Conservation (phyloP, 129 eudicot species). For the Helianthus tuberosus region DNA sequence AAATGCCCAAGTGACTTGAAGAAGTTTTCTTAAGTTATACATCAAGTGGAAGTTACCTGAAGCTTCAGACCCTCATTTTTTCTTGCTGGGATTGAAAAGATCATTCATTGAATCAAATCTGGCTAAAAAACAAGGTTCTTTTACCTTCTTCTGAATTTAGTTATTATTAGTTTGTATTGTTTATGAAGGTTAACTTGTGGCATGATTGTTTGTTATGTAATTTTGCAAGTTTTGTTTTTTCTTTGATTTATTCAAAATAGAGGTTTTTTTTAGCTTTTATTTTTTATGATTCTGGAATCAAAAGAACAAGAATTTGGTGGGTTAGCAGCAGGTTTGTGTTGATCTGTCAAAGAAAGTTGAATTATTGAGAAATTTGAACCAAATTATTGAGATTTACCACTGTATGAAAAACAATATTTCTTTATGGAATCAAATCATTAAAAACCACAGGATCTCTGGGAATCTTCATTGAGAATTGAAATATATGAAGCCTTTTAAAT, state of each 20-base stretch:
- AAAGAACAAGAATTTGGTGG: conserved; percentile 17
- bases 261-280: conserved; percentile 9
- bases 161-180: background rate
- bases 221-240: background rate
- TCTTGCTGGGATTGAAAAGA: conserved; percentile 24
- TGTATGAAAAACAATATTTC: background rate
- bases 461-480: conserved; percentile 5
- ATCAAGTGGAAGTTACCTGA: conserved; percentile 43
- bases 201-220: conserved; percentile 8
- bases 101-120: conserved; percentile 27
- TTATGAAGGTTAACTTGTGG: background rate
- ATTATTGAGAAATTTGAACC: conserved; percentile 17
- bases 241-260: background rate
- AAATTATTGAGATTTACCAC: conserved; percentile 17
- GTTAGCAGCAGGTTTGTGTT: conserved; percentile 19
- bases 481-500: background rate
- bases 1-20: conserved; percentile 19
- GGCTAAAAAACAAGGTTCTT: conserved; percentile 31
- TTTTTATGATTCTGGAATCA: conserved; percentile 13
- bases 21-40: conserved; percentile 22
- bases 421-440: conserved; percentile 11
- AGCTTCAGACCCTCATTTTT: conserved; percentile 28
- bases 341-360: conserved; percentile 19
- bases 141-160: background rate
- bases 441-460: background rate